Base-by-base conservation (phyloP, 2,329 filamentous ascomycete species). In the Trichophyton verrucosum region DNA sequence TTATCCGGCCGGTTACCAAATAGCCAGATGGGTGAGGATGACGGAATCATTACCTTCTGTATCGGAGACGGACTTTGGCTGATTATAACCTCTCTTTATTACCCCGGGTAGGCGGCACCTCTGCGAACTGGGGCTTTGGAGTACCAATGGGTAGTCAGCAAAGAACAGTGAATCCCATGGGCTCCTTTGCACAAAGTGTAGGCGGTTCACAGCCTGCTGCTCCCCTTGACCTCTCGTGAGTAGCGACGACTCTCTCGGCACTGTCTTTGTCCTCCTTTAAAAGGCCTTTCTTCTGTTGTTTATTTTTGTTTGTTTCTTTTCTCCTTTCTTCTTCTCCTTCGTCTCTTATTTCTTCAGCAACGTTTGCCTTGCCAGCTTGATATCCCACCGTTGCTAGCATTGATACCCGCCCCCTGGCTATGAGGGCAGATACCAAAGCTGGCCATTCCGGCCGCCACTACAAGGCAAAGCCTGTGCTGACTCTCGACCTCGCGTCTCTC, bases 71-170 rank as follows among this genome's bases (percentile, higher is more conserved):
- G 8, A 20, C 49, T 62, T 46, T 58, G 33, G 38, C 61, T 62
- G 53, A 63, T 49, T 60, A 11, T 22, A 38, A 42, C n/a, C 57
- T 13, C 9, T 9, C 33, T 38, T 38, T 53, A 9, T 36, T 24
- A 24, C 6, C 24, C 40, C 24, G n/a, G 24, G 13, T 60, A 61
- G 44, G 70, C 78, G 81, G 81, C 59, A 78, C 75, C 66, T 78
- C 78, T 67, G 76, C 80, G 63, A 80, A 80, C 69, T 84, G 81
- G 81, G 81, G 79, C 57, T 83, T 83, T 68, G 80, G 79, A 57
- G 72, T 79, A 60, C 79, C 80, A 49, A 77, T 80, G 68, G 78
- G 71, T 63, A 74, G 73, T 63, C 80, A 80, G 69, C 72, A 80
- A 68, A 76, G 80, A 69, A 75, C 74, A 65, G 77, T 80, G 67